These are phyloP conservation scores for Onygenales sp. DNA, from an alignment of 2,329 filamentous ascomycete species.

Conservation along the genomic window DNA sequence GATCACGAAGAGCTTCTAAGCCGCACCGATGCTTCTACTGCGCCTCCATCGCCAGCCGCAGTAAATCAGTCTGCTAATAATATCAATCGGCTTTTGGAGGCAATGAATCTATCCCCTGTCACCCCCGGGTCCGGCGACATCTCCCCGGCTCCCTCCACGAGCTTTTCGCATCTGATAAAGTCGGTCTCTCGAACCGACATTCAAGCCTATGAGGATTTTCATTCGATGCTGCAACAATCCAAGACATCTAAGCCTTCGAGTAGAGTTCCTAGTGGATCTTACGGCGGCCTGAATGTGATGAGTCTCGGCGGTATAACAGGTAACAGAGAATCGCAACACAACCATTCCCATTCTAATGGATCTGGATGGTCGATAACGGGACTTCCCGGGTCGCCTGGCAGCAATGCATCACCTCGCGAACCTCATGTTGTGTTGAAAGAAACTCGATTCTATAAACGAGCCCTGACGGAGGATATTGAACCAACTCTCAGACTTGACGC, in stretches of 20 bases:
- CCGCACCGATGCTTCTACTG: slow-evolving; percentile 55
- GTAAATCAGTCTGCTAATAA: slow-evolving; percentile 42
- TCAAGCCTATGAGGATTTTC: slow-evolving; percentile 74
- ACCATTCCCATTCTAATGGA: slow-evolving; percentile 40
- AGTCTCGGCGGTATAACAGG: slow-evolving; percentile 39
- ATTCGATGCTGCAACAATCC: slow-evolving; percentile 61
- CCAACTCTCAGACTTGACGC: slow-evolving; percentile 83
- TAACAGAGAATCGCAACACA: slow-evolving; percentile 27
- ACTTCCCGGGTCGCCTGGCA: slow-evolving; percentile 38
- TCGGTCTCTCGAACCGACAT: slow-evolving; percentile 77
- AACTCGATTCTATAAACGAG: slow-evolving; percentile 87
- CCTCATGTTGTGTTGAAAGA: slow-evolving; percentile 61
- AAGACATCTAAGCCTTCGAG: slow-evolving; percentile 53
- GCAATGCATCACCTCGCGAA: slow-evolving; percentile 30
- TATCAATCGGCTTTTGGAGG: slow-evolving; percentile 51
- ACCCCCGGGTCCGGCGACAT: slow-evolving; percentile 42
- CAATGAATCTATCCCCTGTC: slow-evolving; percentile 43
- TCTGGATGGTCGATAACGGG: slow-evolving; percentile 50
- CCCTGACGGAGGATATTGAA: slow-evolving; percentile 82
- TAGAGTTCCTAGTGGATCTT: slow-evolving; percentile 63
- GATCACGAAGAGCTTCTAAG: slow-evolving; percentile 59
- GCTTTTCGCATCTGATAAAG: slow-evolving; percentile 73
- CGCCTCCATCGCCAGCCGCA: slow-evolving; percentile 71
- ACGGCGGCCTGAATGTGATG: slow-evolving; percentile 53
- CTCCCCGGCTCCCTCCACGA: slow-evolving; percentile 54